phyloP scores from a whole-genome alignment of 2,329 filamentous ascomycete genomes.

The Colletotrichum chlorophyti region DNA sequence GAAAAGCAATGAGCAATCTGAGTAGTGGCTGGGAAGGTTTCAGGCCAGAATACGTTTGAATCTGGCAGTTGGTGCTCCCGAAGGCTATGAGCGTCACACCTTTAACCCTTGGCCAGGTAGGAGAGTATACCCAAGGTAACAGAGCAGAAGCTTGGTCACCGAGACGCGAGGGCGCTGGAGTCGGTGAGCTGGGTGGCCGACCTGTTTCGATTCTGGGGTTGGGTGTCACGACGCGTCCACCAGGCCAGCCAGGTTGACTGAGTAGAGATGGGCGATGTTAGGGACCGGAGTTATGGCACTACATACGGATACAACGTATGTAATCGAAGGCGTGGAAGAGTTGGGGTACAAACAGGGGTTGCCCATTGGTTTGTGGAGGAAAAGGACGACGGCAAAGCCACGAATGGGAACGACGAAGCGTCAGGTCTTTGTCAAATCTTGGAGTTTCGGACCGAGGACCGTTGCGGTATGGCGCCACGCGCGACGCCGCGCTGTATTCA shows the following conservation, averaged over 20 bases:
- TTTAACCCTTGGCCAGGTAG: background rate
- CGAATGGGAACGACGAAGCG: slow-evolving; percentile 11
- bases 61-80: no score
- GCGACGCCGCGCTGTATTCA: slow-evolving; percentile 22
- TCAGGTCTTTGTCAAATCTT: slow-evolving; percentile 26
- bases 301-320: no score
- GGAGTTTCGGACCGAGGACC: slow-evolving; percentile 30
- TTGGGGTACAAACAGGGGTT: slow-evolving; percentile 27
- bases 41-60: no score
- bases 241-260: no score
- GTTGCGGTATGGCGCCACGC: slow-evolving; percentile 29
- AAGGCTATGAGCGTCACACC: no score
- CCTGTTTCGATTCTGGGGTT: background rate
- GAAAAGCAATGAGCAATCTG: no score
- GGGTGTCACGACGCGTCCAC: no score
- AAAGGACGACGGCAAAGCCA: slow-evolving; percentile 9
- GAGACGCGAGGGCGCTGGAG: background rate
- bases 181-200: background rate
- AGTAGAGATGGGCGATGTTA: background rate
- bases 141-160: background rate
- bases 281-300: background rate
- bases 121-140: background rate
- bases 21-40: no score
- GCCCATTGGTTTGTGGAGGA: slow-evolving; percentile 22
- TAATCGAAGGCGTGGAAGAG: slow-evolving; percentile 22